Percentiles rank a stretch among this genome's conserved stretches.
phyloP scores from a whole-genome alignment of 495 filamentous ascomycete species.

The Echria macrotheca region DNA sequence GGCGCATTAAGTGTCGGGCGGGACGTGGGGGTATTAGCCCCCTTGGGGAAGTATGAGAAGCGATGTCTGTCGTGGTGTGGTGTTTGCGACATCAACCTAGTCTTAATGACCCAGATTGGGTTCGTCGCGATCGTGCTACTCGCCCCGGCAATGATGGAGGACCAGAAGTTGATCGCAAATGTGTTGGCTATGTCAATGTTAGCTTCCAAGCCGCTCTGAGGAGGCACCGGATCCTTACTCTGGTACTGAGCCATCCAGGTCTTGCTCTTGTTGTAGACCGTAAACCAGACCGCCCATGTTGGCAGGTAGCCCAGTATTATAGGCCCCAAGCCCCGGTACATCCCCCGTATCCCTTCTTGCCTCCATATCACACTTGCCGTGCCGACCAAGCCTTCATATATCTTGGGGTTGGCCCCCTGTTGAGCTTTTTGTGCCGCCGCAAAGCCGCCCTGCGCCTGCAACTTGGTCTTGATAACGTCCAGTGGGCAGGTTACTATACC shows the following conservation, averaged over 20 bases:
- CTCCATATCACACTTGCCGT: constrained; percentile 78
- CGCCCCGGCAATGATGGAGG: constrained; percentile 83
- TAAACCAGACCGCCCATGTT: constrained; percentile 97
- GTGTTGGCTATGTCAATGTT: constrained; percentile 29
- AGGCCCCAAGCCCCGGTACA: constrained; percentile 90
- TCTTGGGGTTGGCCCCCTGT: constrained; percentile 42
- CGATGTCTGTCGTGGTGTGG: constrained; percentile 29
- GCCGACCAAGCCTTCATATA: constrained; percentile 82
- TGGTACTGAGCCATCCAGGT: constrained; percentile 60
- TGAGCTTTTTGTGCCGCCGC: constrained; percentile 35
- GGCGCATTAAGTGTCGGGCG: constrained; percentile 53
- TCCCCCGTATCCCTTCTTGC: constrained; percentile 81
- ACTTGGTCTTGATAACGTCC: constrained; percentile 98
- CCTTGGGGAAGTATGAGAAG: constrained; percentile 37
- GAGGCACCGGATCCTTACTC: constrained; percentile 43
- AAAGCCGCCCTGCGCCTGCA: constrained; percentile 92
- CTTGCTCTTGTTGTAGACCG: constrained; percentile 86
- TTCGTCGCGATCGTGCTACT: constrained; percentile 96
- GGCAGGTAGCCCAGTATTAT: constrained; percentile 93
- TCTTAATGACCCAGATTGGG: constrained; percentile 99
- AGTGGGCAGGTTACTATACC: constrained; percentile 94
- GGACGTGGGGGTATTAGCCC: constrained; percentile 43
- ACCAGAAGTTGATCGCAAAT: constrained; percentile 53
- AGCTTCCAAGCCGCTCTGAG: neutral
- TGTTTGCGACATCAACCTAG: constrained; percentile 88